Base-by-base conservation (phyloP, 306 rosid species). In the Lablab purpureus region DNA sequence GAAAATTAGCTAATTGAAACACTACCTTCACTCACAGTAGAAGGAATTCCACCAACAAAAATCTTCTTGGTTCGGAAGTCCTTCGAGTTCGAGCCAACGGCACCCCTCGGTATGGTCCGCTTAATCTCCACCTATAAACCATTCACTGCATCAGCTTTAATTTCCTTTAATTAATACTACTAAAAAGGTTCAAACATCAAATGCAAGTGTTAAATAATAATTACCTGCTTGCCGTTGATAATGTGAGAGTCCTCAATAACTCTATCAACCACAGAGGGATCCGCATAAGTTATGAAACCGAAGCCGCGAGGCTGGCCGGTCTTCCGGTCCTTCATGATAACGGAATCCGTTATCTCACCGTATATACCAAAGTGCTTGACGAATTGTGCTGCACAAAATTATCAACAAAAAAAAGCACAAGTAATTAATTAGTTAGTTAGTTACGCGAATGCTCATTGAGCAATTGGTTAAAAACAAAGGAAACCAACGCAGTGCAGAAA, bases 11-110 rank as follows among this genome's bases (percentile, higher is more conserved):
- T 67, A 7, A 76, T 49, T 60, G 67, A 60, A 55, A 59, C 76
- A 36, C 71, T 83, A 94, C 98, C 98, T 86, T 91, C 98, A 52
- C 89, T 88, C 64, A 94, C 92, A 12, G 89, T 78, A 51, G 97
- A 83, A 46, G 98, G 98, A 84, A 94, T 94, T n/a, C 98, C 98
- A 60, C 98, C 98, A 62, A 91, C 98, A 75, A 94, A 94, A 51
- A 94, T 89, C 86, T 94, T 94, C 89, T 87, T 94, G 3, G 98
- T 94, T 87, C 85, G 89, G 80, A 94, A 91, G 81, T 94, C 98
- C 82, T 18, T 64, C 1, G 47, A 34, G 10, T 87, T 89, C 52
- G 96, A 87, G 60, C 93, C 92, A 72, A 67, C 88, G 45, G 95
- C 88, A 45, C 96, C 98, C 87, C 91, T 85, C 0, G 98, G 98